These are phyloP conservation scores for Aspergillus leporis DNA, from an alignment of 495 filamentous ascomycete species.

Conservation along the genomic window DNA sequence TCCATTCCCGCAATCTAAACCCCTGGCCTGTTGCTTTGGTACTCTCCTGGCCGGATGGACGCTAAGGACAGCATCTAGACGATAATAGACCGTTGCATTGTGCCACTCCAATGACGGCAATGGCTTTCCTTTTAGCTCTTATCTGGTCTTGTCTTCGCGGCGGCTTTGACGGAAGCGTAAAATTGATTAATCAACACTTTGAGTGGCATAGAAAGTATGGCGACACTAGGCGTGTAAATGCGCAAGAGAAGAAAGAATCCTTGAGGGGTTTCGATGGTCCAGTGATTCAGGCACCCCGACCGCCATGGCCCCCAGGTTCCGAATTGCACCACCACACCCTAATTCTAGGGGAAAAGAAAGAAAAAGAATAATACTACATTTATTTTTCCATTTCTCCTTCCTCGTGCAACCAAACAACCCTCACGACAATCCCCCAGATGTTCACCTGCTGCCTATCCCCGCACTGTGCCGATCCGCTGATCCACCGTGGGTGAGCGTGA, in stretches of 20 bases:
- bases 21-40: not conserved
- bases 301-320: slow-evolving; percentile 8
- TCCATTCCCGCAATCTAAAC: not conserved
- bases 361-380: not conserved
- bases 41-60: not conserved
- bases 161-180: not conserved
- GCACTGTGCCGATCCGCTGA: slow-evolving; percentile 19
- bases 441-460: slow-evolving; percentile 13
- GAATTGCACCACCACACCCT: not conserved
- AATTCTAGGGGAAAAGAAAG: not conserved
- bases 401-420: not conserved
- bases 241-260: too few species aligned
- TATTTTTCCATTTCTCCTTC: not conserved
- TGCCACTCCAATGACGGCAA: not conserved
- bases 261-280: not conserved
- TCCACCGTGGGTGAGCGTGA: slow-evolving; percentile 16
- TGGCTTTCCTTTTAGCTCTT: not conserved
- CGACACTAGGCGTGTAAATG: not conserved
- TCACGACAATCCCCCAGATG: slow-evolving; percentile 16
- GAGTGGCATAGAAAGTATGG: not conserved
- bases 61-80: not conserved
- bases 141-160: not conserved
- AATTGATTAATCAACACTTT: not conserved
- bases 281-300: slow-evolving; percentile 5
- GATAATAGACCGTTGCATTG: not conserved